Evolutionary conservation across 2,329 filamentous ascomycete genomes (phyloP).

Genomic region (Huntiella bhutanensis): DNA sequence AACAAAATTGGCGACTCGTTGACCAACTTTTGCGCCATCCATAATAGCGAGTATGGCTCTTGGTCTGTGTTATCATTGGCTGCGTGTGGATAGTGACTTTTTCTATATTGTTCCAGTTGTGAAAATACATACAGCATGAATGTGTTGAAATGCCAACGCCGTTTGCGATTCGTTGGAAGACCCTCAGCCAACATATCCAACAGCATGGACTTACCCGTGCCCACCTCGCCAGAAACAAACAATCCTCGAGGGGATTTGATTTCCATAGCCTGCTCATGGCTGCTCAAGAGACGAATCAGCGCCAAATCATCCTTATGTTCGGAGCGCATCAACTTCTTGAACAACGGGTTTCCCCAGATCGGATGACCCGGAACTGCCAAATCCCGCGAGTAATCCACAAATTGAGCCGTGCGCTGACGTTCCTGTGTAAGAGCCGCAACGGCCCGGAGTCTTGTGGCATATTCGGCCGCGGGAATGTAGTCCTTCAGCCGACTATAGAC

Average conservation of each 20-base stretch:
- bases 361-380: slow-evolving; percentile 35
- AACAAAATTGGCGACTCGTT: slow-evolving; percentile 60
- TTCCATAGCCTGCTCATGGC: slow-evolving; percentile 50
- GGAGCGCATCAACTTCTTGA: slow-evolving; percentile 36
- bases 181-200: slow-evolving; percentile 64
- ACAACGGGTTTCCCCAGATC: slow-evolving; percentile 38
- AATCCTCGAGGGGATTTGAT: slow-evolving; percentile 56
- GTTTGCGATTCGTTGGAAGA: slow-evolving; percentile 53
- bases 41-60: slow-evolving; percentile 42
- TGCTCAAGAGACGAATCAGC: slow-evolving; percentile 48
- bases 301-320: slow-evolving; percentile 20
- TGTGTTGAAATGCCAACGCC: slow-evolving; percentile 66
- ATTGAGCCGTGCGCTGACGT: slow-evolving; percentile 17
- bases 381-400: slow-evolving; percentile 9
- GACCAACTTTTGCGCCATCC: slow-evolving; percentile 58
- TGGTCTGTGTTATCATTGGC: slow-evolving; percentile 23
- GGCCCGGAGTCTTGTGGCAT: slow-evolving; percentile 43
- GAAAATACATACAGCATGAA: slow-evolving; percentile 69
- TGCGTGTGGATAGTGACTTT: slow-evolving; percentile 12
- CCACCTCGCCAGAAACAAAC: slow-evolving; percentile 64
- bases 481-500: slow-evolving; percentile 59
- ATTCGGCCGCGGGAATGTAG: slow-evolving; percentile 55
- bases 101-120: slow-evolving; percentile 47
- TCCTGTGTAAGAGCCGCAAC: slow-evolving; percentile 29
- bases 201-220: slow-evolving; percentile 73